phyloP scores from a whole-genome alignment of 2,329 filamentous ascomycete species.

The Fusarium chaquense region DNA sequence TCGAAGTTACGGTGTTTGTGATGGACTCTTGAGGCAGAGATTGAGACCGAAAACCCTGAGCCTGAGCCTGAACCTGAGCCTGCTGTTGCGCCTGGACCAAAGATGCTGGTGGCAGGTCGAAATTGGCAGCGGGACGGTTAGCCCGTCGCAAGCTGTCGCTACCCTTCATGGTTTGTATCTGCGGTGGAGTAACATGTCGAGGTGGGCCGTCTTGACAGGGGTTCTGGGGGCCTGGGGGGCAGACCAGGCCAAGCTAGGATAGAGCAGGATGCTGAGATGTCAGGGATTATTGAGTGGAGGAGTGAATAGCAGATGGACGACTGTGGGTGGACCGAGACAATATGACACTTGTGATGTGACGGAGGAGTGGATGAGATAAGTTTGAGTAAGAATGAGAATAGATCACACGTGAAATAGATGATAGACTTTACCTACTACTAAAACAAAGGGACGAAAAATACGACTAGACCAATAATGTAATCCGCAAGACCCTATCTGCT shows the following conservation, averaged over 20 bases:
- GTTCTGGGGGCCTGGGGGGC: conserved; percentile 26
- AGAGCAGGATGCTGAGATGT: conserved; percentile 26
- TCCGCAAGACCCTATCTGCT: conserved; percentile 9
- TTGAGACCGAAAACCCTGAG: conserved; percentile 34
- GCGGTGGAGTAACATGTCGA: conserved; percentile 48
- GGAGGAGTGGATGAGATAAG: conserved; percentile 4
- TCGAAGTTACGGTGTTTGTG: conserved; percentile 1
- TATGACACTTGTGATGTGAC: conserved; percentile 14
- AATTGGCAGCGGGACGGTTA: conserved; percentile 44
- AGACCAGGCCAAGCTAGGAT: conserved; percentile 22
- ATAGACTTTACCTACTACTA: not conserved
- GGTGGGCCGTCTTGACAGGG: conserved; percentile 44
- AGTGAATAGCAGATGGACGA: not conserved
- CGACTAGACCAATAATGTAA: not conserved
- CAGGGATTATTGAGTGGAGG: conserved; percentile 34
- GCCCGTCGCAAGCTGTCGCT: conserved; percentile 47
- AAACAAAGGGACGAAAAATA: conserved; percentile 12
- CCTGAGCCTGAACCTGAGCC: conserved; percentile 16
- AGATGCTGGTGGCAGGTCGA: conserved; percentile 39
- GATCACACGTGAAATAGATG: conserved; percentile 23
- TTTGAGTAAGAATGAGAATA: not conserved
- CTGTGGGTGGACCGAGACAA: conserved; percentile 11
- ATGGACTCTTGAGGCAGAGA: conserved; percentile 30
- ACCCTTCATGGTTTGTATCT: conserved; percentile 44
- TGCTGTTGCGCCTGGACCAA: conserved; percentile 27